Base-by-base conservation (phyloP, 345 rosid species). In the Camelina laxa region DNA sequence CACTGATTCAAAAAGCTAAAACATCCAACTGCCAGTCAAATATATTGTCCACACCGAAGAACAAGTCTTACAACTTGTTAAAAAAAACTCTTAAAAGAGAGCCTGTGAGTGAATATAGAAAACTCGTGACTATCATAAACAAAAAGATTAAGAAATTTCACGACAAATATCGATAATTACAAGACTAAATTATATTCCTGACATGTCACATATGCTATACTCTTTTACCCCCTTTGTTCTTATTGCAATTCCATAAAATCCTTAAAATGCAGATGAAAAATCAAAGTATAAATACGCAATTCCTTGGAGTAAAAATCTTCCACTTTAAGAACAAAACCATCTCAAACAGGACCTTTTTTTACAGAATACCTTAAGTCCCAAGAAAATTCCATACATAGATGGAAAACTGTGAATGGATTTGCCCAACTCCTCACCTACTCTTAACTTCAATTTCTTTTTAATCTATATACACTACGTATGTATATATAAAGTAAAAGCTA, bases 381-480 rank as follows among this genome's bases (percentile, higher is more conserved):
- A 69, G 36, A 69, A 42, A 24, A 20, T 27, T 17, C 14, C 14
- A 60, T 24, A 72, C 16, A 39, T 16, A 16, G 19, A 72, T 53
- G 45, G 35, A 27, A 51, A 72, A 27, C 9, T 33, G 35, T 30
- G 69, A 41, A 62, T 39, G 13, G 14, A 73, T 73, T 64, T 54
- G 56, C 48, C 77, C 65, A 73, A 73, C 77, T 31, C 64, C 70
- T 66, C 53, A 74, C 73, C 73, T 58, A 74, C 72, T 65, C 31
- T 14, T 36, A 73, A 31, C 57, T 33, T 64, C 55, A 65, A 33
- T 2, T 64, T 63, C 8, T 39, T 10, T 39, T 2, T 56, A 64
- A 33, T 7, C 36, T 54, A 65, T 39, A 74, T 35, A 57, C 6
- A 42, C 48, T 14, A 42, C 15, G 16, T 74, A 38, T 50, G 27